Percentiles rank a stretch among this genome's conserved stretches.
Evolutionary conservation across 805 yeast species (phyloP).

Genomic region (Starmerella khaoyaiensis): DNA sequence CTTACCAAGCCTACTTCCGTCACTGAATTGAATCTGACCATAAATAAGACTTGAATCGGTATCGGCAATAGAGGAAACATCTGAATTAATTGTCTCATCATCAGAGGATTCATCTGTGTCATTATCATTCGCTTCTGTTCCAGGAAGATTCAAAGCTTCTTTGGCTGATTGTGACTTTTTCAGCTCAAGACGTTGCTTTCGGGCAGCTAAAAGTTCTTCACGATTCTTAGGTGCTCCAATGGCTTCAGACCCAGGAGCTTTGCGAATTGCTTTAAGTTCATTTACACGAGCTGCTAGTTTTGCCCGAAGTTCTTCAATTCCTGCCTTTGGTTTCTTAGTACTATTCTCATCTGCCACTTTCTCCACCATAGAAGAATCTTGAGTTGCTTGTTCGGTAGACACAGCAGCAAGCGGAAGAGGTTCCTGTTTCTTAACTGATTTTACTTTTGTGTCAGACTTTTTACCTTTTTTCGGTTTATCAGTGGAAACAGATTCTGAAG

Average conservation of each 20-base stretch:
- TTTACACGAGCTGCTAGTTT: constrained; percentile 64
- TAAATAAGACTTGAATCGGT: constrained; percentile 34
- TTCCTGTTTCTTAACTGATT: neutral
- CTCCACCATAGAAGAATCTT: neutral
- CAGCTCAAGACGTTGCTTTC: constrained; percentile 32
- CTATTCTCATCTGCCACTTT: neutral
- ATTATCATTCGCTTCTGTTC: constrained; percentile 33
- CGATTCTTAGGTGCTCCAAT: constrained; percentile 68
- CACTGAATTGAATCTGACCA: constrained; percentile 70
- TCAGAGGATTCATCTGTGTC: constrained; percentile 24
- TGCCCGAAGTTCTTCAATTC: constrained; percentile 57
- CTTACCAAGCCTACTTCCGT: constrained; percentile 67
- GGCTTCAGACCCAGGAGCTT: constrained; percentile 76
- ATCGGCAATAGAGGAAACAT: constrained; percentile 21
- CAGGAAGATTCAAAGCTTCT: constrained; percentile 21
- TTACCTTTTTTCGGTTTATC: constrained; percentile 3
- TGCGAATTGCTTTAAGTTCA: constrained; percentile 61
- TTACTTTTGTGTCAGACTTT: constrained; percentile 8
- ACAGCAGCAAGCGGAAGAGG: too few species aligned
- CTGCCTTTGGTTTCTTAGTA: constrained; percentile 17
- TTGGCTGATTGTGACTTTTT: constrained; percentile 21
- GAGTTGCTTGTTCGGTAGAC: too few species aligned
- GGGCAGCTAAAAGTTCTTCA: constrained; percentile 34
- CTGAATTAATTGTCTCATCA: constrained; percentile 23
- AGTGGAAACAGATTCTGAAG: neutral